Percentiles rank a stretch among this genome's conserved stretches.
These are phyloP conservation scores for Tubosaeta brunneosetosa DNA, from an alignment of 768 basidiomycete genomes.

Conservation along the genomic window DNA sequence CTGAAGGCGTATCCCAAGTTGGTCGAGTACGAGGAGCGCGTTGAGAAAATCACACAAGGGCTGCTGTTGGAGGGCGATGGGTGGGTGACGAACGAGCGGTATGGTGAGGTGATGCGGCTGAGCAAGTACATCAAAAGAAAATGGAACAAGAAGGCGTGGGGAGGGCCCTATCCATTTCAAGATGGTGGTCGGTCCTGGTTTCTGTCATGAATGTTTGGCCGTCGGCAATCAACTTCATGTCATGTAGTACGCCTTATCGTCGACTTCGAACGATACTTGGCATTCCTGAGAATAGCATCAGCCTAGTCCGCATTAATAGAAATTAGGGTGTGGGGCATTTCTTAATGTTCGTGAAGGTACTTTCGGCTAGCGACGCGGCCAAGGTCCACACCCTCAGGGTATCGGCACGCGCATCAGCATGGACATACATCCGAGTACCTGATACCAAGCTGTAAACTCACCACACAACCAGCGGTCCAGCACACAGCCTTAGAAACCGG, in stretches of 20 bases:
- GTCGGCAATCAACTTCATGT: background rate
- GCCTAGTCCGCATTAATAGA: too few species aligned
- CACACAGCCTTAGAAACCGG: conserved; percentile 77
- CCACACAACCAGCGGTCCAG: conserved; percentile 35
- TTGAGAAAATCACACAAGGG: background rate
- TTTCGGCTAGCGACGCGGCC: background rate
- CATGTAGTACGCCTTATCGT: too few species aligned
- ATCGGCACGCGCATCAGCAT: conserved; percentile 43
- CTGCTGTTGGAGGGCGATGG: background rate
- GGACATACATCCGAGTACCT: background rate
- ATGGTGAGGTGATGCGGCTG: background rate
- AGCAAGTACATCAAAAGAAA: background rate
- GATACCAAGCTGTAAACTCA: background rate
- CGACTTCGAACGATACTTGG: too few species aligned
- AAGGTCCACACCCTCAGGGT: conserved; percentile 41
- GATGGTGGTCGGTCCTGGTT: background rate
- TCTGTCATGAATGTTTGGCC: background rate
- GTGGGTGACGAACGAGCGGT: background rate
- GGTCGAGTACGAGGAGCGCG: background rate
- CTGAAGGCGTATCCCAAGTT: too few species aligned
- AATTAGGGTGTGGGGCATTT: conserved; percentile 78
- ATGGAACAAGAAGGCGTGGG: background rate
- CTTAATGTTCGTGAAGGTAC: conserved; percentile 82
- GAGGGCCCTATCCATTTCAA: background rate
- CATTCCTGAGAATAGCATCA: too few species aligned